phyloP scores from a whole-genome alignment of 495 filamentous ascomycete species.

The Penicillium psychrofluorescens region DNA sequence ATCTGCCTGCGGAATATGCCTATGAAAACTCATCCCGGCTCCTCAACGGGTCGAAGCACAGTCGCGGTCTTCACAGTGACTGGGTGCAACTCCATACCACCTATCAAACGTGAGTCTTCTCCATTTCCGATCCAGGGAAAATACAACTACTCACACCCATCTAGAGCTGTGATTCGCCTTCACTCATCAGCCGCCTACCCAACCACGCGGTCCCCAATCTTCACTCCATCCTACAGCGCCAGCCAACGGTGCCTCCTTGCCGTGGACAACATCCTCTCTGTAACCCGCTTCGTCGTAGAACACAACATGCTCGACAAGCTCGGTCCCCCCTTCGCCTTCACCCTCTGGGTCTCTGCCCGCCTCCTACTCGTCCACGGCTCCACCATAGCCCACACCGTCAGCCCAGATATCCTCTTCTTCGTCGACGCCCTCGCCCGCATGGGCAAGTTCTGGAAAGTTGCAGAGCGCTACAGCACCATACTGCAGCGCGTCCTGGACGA shows the following conservation, averaged over 20 bases:
- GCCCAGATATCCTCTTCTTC: constrained; percentile 67
- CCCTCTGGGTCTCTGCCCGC: constrained; percentile 85
- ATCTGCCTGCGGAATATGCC: constrained; percentile 71
- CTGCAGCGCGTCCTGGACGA: constrained; percentile 79
- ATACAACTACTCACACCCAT: constrained; percentile 13
- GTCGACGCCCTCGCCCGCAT: constrained; percentile 73
- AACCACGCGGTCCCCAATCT: constrained; percentile 75
- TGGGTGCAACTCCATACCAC: constrained; percentile 89
- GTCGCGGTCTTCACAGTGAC: constrained; percentile 63
- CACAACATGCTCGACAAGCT: constrained; percentile 70
- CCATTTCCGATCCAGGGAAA: constrained; percentile 6
- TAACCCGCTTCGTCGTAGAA: constrained; percentile 65
- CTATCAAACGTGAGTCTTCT: constrained; percentile 52
- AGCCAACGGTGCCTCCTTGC: constrained; percentile 73
- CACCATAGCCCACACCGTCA: constrained; percentile 75
- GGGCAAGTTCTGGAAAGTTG: constrained; percentile 78
- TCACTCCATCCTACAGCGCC: constrained; percentile 76
- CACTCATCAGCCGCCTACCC: constrained; percentile 93
- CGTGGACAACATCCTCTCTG: constrained; percentile 73
- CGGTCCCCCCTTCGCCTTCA: constrained; percentile 83
- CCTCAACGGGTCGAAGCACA: constrained; percentile 53
- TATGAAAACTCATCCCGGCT: constrained; percentile 62
- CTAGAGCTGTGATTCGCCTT: constrained; percentile 73
- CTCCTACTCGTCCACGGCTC: constrained; percentile 80
- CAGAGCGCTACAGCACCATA: constrained; percentile 72